These are phyloP conservation scores for Daldinia caldariorum DNA, from an alignment of 495 filamentous ascomycete species.

Conservation along the genomic window DNA sequence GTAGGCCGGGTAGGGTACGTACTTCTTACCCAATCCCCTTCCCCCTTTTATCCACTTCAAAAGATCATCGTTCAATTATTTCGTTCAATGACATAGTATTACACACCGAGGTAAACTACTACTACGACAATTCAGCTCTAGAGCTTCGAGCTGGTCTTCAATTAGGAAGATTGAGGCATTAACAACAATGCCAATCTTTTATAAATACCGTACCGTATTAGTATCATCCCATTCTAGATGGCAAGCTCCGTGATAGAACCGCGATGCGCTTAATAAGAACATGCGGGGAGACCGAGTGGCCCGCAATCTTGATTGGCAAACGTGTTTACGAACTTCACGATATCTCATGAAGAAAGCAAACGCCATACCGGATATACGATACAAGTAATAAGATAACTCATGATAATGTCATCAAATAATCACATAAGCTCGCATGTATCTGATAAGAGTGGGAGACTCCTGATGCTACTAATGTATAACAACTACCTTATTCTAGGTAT, in stretches of 20 bases:
- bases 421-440: not conserved
- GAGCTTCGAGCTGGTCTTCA: not conserved
- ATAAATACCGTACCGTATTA: no score
- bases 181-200: no score
- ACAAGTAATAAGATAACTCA: not conserved
- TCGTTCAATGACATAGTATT: no score
- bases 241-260: constrained; percentile 11
- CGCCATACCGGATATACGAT: not conserved
- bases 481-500: not conserved
- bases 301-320: constrained; percentile 1
- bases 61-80: not conserved
- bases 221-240: not conserved
- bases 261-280: constrained; percentile 25
- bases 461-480: constrained; percentile 2
- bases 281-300: not conserved
- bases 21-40: not conserved
- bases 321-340: not conserved
- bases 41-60: not conserved
- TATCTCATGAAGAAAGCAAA: not conserved
- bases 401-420: not conserved
- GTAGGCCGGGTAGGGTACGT: no score
- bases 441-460: constrained; percentile 7
- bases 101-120: not conserved
- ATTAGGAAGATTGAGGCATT: no score
- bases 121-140: not conserved